Percentiles rank a stretch among this genome's conserved stretches.
These are phyloP conservation scores for Eutrema salsugineum DNA, from an alignment of 441 rosid genomes.

Conservation along the genomic window DNA sequence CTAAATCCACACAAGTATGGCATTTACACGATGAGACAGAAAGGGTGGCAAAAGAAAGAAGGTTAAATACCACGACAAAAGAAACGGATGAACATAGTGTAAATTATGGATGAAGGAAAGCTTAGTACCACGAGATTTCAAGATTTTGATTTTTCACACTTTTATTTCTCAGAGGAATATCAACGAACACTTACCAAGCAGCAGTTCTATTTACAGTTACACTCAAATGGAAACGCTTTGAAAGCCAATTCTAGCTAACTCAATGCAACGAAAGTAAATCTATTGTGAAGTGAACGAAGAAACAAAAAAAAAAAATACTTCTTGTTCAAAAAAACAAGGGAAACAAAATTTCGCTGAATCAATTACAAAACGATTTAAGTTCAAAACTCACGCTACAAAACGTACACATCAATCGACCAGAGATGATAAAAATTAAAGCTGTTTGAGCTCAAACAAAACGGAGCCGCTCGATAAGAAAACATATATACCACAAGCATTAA, in stretches of 20 bases:
- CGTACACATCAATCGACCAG: not conserved
- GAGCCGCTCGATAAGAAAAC: not conserved
- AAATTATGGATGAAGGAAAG: too few relatives aligned
- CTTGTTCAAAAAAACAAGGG: not conserved
- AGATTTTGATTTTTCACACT: not conserved
- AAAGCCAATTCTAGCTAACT: not conserved
- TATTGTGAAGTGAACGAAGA: not conserved
- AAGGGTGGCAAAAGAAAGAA: not conserved
- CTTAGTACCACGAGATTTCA: not conserved
- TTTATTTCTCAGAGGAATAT: conserved; percentile 12
- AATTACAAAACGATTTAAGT: not conserved
- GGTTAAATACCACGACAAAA: not conserved
- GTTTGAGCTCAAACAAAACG: not conserved
- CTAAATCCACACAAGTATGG: not conserved
- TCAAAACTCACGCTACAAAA: not conserved
- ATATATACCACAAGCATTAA: not conserved
- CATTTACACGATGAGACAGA: not conserved
- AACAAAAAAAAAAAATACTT: not conserved
- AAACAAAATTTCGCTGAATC: not conserved
- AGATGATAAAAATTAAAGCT: not conserved
- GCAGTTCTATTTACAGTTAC: not conserved
- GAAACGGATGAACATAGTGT: not conserved
- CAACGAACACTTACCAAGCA: not conserved
- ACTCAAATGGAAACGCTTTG: not conserved
- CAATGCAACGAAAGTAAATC: not conserved